These are phyloP conservation scores for Laguncularia racemosa DNA, from an alignment of 345 rosid species.

Conservation along the genomic window DNA sequence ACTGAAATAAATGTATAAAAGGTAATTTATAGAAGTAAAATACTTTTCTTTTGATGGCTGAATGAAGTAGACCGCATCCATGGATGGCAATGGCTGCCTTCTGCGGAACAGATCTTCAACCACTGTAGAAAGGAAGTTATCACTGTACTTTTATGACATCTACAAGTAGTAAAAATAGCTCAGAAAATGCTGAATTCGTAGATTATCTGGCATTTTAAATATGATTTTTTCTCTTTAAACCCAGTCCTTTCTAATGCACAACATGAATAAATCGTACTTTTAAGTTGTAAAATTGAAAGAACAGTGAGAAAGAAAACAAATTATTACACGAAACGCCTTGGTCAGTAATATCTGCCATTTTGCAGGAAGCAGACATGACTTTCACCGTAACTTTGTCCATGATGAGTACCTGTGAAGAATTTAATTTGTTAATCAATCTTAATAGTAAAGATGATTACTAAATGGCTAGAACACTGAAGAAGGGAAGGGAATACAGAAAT, in stretches of 20 bases:
- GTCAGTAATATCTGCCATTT: constrained; percentile 93
- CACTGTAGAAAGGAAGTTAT: constrained; percentile 39
- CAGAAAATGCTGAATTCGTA: too few species aligned
- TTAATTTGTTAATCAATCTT: not conserved
- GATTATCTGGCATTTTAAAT: too few species aligned
- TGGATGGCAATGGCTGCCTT: constrained; percentile 79
- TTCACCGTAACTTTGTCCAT: constrained; percentile 91
- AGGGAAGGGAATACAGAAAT: not conserved
- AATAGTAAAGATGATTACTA: constrained; percentile 4
- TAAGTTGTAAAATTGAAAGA: not conserved
- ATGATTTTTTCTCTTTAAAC: too few species aligned
- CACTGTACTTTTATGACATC: too few species aligned
- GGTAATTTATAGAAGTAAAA: not conserved
- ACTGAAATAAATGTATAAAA: not conserved
- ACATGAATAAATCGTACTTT: not conserved
- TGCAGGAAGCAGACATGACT: constrained; percentile 84
- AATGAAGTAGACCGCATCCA: constrained; percentile 87
- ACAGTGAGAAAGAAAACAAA: not conserved
- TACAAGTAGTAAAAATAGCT: too few species aligned
- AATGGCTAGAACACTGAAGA: not conserved
- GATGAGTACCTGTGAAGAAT: constrained; percentile 55
- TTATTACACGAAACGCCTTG: constrained; percentile 91
- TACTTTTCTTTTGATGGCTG: constrained; percentile 95
- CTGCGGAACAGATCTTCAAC: constrained; percentile 94
- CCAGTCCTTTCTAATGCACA: too few species aligned